Base-by-base conservation (phyloP, 2,329 filamentous ascomycete species). In the Shiraia bambusicola region DNA sequence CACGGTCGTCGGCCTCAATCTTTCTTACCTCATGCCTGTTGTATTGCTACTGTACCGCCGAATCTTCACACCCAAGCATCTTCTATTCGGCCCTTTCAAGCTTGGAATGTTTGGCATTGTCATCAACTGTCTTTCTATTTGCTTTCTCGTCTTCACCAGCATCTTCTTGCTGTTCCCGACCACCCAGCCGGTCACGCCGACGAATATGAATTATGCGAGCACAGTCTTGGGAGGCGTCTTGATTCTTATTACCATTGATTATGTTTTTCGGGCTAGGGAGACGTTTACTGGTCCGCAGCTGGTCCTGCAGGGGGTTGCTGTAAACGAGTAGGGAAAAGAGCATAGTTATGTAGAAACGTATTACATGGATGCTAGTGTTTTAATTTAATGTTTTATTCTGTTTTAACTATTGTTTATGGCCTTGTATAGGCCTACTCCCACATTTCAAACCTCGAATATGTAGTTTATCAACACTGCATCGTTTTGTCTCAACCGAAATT, bases 161-260 rank as follows among this genome's bases (percentile, higher is more conserved):
- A 15, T 34, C 11, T 34, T 34, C 32, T 12, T 34, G 32, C 19
- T 34, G 7, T 34, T 34, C 22, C 32, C 32, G 11, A 22, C 32
- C 3, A 13, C 11, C 13, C 32, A 24, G 12, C 32, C 32, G 11
- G 32, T 34, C n/a, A 34, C 32, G 16, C 17, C 32, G 1, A 34
- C 11, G 17, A 34, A 34, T 9, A 34, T 34, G 32, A 34, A 34
- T 12, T 34, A 34, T 22, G 19, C 32, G 12, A 24, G 32, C 22
- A 26, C 22, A 19, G 22, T 34, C 4, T 34, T 34, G 32, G 22
- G 32, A 12, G 32, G 32, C 13, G 19, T 34, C 4, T 34, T 34
- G 32, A 26, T 34, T 19, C 22, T 34, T 6, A 34, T 22, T 22
- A 24, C 22, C 11, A 22, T 16, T 6, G 16, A 34, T 19, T 56